Base-by-base conservation (phyloP, 306 rosid genomes). In the Quercus variabilis region DNA sequence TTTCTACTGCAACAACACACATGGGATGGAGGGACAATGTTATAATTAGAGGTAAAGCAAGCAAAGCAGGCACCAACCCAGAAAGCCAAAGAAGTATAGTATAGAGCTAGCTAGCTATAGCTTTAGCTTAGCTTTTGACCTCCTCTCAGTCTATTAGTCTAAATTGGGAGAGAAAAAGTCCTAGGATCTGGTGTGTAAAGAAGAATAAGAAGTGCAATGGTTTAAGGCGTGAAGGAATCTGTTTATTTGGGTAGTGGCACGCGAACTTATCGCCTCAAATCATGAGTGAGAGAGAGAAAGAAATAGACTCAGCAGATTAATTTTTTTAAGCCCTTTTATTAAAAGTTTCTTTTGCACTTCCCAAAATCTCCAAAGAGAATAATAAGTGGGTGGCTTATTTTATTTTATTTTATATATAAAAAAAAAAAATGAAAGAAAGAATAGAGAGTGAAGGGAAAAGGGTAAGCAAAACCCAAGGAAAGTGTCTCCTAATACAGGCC, bases 231-330 rank as follows among this genome's bases (percentile, higher is more conserved):
- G 97, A 86, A 88, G 89, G 90, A 89, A 90, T 88, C 92, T 92
- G 90, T 79, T 41, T 41, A 41, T 41, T 89, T 85, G 83, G 84
- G 60, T 52, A 79, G 88, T 78, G 88, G 92, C 97, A 92, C 86
- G 97, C 98, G 75, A 94, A 92, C 97, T 89, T 90, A 90, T 90
- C 89, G 96, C 91, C 97, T 82, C 86, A 88, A 89, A 94, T 92
- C 90, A 88, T 91, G 91, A 91, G 76, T 38, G 60, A 73, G 89
- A 81, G 80, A 75, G 65, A 41, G 74, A 76, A 62, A 35, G 49
- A 79, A 31, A 41, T 41, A 41, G 46, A 41, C 46, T 41, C 46
- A 41, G 46, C 46, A 41, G 46, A 41, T 41, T 30, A 65, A 30
- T 12, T 10, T 15, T 79, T 64, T 74, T 51, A 71, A 35, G 54